phyloP scores from a whole-genome alignment of 306 rosid genomes.

The Castanospermum australe region DNA sequence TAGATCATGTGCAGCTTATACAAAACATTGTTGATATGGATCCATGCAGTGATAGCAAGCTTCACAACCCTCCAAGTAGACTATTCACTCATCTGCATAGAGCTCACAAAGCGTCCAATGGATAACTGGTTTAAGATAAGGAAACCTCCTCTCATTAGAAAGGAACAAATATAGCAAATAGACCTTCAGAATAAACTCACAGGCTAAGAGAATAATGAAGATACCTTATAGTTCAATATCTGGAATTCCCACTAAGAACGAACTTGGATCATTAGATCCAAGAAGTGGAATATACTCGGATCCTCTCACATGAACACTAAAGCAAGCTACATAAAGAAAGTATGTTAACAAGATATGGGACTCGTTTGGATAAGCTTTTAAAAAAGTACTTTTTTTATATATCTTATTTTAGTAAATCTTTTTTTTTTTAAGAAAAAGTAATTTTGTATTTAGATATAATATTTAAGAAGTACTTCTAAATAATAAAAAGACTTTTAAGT shows the following conservation, averaged over 20 bases:
- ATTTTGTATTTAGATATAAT: too few relatives aligned
- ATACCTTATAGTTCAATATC: slow-evolving; percentile 67
- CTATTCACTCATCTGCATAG: slow-evolving; percentile 2
- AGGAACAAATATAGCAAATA: not conserved
- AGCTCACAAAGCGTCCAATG: slow-evolving; percentile 4
- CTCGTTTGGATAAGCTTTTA: too few relatives aligned
- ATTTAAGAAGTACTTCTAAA: too few relatives aligned
- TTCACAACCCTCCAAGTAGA: slow-evolving; percentile 11
- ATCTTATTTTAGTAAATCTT: too few relatives aligned
- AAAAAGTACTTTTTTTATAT: too few relatives aligned
- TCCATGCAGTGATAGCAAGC: slow-evolving; percentile 16
- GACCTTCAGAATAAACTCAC: not conserved
- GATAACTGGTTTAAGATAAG: slow-evolving; percentile 9
- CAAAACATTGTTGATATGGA: not conserved
- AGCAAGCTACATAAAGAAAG: slow-evolving; percentile 75
- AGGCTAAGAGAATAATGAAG: not conserved
- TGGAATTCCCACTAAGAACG: slow-evolving; percentile 68
- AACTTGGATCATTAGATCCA: slow-evolving; percentile 71
- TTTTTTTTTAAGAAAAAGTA: too few relatives aligned
- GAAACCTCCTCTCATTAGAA: not conserved
- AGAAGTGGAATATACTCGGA: slow-evolving; percentile 85
- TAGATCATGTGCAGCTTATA: not conserved
- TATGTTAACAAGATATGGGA: not conserved
- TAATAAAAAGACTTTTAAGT: too few relatives aligned
- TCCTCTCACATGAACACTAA: slow-evolving; percentile 91